Conservation (phyloP, 2,329 filamentous ascomycete species). For the Beauveria pseudobassiana region DNA sequence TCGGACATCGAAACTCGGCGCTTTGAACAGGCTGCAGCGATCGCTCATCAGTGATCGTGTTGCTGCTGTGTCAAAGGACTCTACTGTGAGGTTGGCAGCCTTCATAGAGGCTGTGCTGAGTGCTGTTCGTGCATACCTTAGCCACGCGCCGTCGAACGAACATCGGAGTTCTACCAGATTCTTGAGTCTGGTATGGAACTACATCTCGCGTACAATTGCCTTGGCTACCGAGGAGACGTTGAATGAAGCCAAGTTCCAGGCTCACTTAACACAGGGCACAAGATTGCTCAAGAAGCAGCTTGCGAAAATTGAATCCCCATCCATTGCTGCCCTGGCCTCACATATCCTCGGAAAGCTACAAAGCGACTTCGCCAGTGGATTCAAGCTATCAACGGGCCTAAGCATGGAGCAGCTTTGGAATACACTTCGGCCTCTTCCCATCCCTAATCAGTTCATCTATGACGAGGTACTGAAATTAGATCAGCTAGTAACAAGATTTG, state of each 20-base stretch:
- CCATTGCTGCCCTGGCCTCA: constrained; percentile 30
- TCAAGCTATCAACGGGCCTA: constrained; percentile 66
- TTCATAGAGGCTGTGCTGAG: constrained; percentile 42
- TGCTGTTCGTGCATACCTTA: constrained; percentile 37
- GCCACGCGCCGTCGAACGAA: constrained; percentile 13
- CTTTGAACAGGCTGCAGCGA: constrained; percentile 53
- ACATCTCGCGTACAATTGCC: constrained; percentile 46
- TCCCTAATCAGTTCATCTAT: constrained; percentile 38
- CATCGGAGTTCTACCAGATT: constrained; percentile 23
- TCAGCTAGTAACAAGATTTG: constrained; percentile 50
- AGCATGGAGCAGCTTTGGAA: constrained; percentile 78
- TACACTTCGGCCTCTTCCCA: constrained; percentile 55
- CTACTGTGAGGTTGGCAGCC: constrained; percentile 45
- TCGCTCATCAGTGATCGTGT: constrained; percentile 48
- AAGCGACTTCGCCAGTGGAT: constrained; percentile 58
- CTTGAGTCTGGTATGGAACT: constrained; percentile 37
- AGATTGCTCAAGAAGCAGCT: constrained; percentile 32
- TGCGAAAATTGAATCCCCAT: constrained; percentile 16
- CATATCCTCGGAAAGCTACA: constrained; percentile 36
- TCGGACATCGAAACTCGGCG: constrained; percentile 41
- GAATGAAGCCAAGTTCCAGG: constrained; percentile 58
- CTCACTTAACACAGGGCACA: constrained; percentile 48
- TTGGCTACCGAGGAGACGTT: constrained; percentile 40
- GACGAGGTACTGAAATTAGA: constrained; percentile 44
- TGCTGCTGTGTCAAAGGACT: constrained; percentile 51